These are phyloP conservation scores for Leccinum subrobustum DNA, from an alignment of 1,284 basidiomycete genomes.

Conservation along the genomic window DNA sequence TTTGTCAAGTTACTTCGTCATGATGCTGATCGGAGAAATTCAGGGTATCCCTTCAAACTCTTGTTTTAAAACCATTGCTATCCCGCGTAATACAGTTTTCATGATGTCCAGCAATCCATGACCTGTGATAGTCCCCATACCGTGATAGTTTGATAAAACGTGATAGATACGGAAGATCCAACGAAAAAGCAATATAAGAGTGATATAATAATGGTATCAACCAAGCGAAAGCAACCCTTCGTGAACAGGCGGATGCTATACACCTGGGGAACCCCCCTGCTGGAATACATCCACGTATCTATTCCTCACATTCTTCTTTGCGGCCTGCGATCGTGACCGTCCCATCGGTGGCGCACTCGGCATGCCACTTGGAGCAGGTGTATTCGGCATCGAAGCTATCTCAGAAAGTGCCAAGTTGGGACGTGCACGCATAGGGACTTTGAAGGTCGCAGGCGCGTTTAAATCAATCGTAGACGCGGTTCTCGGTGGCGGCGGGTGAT, in stretches of 20 bases:
- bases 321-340: conserved; percentile 59
- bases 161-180: conserved; percentile 31
- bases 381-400: conserved; percentile 31
- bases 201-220: conserved; percentile 20
- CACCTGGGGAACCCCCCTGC: conserved; percentile 39
- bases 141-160: conserved; percentile 16
- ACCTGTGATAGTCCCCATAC: conserved; percentile 1
- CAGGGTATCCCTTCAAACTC: conserved; percentile 79
- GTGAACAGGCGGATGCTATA: conserved; percentile 8
- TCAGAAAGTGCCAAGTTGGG: conserved; percentile 63
- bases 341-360: conserved; percentile 47
- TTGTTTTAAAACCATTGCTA: conserved; percentile 46
- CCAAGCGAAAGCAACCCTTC: not conserved
- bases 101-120: not conserved
- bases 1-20: not conserved
- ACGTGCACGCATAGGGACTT: conserved; percentile 53
- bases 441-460: conserved; percentile 48
- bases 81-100: not conserved
- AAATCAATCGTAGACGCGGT: conserved; percentile 64
- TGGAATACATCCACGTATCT: conserved; percentile 88
- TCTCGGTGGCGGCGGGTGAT: conserved; percentile 48
- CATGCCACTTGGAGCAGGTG: conserved; percentile 32
- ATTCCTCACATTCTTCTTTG: conserved; percentile 73
- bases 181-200: conserved; percentile 19
- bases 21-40: not conserved